These are phyloP conservation scores for Phytophthora pini DNA, from an alignment of 352 stramenopile species.

Conservation along the genomic window DNA sequence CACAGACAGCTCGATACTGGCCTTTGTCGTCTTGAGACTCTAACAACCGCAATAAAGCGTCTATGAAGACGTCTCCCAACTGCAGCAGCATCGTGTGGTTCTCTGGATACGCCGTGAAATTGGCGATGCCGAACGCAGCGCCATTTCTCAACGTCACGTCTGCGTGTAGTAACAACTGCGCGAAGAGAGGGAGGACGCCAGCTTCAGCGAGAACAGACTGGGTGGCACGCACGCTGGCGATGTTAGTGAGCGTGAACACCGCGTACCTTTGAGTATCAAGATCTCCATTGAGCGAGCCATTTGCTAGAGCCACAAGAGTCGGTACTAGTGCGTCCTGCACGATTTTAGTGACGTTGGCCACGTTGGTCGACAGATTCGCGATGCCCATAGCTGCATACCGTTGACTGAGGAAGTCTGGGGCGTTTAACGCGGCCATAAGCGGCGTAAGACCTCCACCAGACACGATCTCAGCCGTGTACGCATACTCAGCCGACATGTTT, in stretches of 20 bases:
- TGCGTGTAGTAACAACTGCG: constrained; percentile 70
- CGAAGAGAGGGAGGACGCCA: constrained; percentile 76
- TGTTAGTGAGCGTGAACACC: constrained; percentile 94
- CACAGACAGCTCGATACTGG: constrained; percentile 91
- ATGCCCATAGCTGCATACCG: constrained; percentile 96
- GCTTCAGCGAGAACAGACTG: constrained; percentile 87
- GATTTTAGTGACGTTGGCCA: constrained; percentile 91
- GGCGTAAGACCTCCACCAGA: constrained; percentile 89
- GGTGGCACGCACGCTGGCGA: constrained; percentile 86
- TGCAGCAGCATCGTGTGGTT: constrained; percentile 91
- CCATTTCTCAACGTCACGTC: constrained; percentile 90
- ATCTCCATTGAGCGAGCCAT: constrained; percentile 84
- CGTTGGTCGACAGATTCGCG: constrained; percentile 95
- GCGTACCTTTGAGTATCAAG: constrained; percentile 94
- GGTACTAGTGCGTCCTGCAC: constrained; percentile 90
- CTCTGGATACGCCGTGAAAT: constrained; percentile 93
- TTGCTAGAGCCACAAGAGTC: constrained; percentile 86
- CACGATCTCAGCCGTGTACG: constrained; percentile 93
- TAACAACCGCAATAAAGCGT: constrained; percentile 63
- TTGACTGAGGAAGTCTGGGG: constrained; percentile 92
- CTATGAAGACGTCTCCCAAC: constrained; percentile 47
- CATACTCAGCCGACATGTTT: constrained; percentile 96
- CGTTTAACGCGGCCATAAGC: constrained; percentile 90
- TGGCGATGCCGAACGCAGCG: constrained; percentile 92
- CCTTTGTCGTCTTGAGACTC: constrained; percentile 75